These are phyloP conservation scores for Cryptococcus sp. DNA, from an alignment of 1,284 basidiomycete genomes.

Conservation along the genomic window DNA sequence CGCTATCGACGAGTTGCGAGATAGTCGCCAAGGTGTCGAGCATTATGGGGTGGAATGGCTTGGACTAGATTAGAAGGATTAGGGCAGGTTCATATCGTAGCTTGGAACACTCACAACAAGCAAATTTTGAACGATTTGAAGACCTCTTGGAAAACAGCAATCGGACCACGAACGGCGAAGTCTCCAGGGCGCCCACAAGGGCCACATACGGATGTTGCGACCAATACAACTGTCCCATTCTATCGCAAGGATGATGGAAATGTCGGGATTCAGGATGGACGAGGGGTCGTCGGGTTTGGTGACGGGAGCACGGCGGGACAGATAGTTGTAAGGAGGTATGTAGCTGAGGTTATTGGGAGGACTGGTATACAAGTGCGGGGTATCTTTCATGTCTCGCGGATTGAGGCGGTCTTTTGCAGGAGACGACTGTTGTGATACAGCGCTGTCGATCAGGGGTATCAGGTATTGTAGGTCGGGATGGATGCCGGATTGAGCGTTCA, in stretches of 20 bases:
- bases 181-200: conserved; percentile 18
- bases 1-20: conserved; percentile 14
- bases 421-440: background rate
- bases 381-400: conserved; percentile 1
- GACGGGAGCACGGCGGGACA: conserved; percentile 9
- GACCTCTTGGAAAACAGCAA: conserved; percentile 13
- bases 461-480: conserved; percentile 29
- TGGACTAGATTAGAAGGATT: conserved; percentile 13
- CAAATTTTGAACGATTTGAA: conserved; percentile 38
- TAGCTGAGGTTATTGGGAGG: background rate
- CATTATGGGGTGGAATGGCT: conserved; percentile 39
- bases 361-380: conserved; percentile 6
- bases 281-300: background rate
- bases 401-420: conserved; percentile 11
- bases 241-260: conserved; percentile 36
- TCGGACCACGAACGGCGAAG: conserved; percentile 16
- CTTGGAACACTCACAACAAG: conserved; percentile 21
- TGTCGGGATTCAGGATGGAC: conserved; percentile 32
- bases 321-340: conserved; percentile 9
- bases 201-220: conserved; percentile 16
- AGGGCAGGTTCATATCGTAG: background rate
- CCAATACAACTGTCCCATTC: conserved; percentile 35
- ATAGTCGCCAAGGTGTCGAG: conserved; percentile 38
- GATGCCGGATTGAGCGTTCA: conserved; percentile 23
- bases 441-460: conserved; percentile 3